Conservation (phyloP, 1,139 yeast genomes). For the Oligophagozyma castellii region DNA sequence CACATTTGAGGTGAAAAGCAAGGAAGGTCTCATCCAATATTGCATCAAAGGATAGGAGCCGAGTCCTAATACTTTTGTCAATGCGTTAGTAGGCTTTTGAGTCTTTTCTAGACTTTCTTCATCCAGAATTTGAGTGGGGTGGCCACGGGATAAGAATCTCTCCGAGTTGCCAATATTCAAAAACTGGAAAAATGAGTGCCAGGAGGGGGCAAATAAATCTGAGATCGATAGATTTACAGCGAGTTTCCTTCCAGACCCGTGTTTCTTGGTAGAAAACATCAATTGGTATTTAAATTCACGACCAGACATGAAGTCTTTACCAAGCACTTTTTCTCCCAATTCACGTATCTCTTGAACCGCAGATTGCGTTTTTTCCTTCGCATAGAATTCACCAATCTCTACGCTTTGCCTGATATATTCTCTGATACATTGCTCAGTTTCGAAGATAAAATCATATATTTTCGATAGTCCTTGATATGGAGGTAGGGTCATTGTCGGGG, state of each 20-base stretch:
- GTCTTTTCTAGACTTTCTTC: not conserved
- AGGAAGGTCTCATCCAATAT: slow-evolving; percentile 22
- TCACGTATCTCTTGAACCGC: slow-evolving; percentile 50
- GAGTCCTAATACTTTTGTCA: slow-evolving; percentile 11
- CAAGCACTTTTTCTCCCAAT: slow-evolving; percentile 47
- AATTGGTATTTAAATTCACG: slow-evolving; percentile 62
- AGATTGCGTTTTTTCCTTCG: slow-evolving; percentile 43
- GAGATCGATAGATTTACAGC: slow-evolving; percentile 43
- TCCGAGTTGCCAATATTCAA: slow-evolving; percentile 1
- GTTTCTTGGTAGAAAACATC: slow-evolving; percentile 73
- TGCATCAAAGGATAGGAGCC: slow-evolving; percentile 14
- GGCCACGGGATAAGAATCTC: too few species aligned
- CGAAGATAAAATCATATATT: slow-evolving; percentile 55
- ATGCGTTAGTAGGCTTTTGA: slow-evolving; percentile 2
- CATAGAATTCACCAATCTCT: slow-evolving; percentile 47
- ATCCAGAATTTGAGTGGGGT: slow-evolving; percentile 1
- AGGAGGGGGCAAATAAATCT: slow-evolving; percentile 70
- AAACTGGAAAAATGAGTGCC: slow-evolving; percentile 36
- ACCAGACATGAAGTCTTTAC: slow-evolving; percentile 46
- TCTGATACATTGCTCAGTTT: slow-evolving; percentile 57
- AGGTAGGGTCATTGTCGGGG: slow-evolving; percentile 47
- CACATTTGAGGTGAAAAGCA: slow-evolving; percentile 22
- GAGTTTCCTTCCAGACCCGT: slow-evolving; percentile 45
- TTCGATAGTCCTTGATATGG: slow-evolving; percentile 50
- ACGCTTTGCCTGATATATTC: slow-evolving; percentile 54